Base-by-base conservation (phyloP, 371 early-diverging fungal species). In the Dichotomocladium elegans region DNA sequence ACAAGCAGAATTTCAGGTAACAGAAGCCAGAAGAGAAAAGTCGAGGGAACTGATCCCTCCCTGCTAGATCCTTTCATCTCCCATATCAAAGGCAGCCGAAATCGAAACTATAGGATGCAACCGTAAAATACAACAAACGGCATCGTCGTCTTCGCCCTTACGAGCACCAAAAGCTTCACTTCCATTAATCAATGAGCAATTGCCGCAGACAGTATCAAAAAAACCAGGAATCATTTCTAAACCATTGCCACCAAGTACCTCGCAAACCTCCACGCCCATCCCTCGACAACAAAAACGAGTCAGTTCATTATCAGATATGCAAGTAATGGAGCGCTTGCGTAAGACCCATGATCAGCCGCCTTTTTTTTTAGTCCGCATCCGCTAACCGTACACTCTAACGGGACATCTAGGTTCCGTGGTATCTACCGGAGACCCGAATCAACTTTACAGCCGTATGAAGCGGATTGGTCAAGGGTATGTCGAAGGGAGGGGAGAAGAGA, bases 391-490 rank as follows among this genome's bases (percentile, higher is more conserved):
- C 10, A 25, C 25, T 25, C 24, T 82, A 83, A 48, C 81, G 78
- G 31, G 68, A 88, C 40, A 72, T 92, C 58, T 49, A 57, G 62
- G 66, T 14, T 60, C 79, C 24, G 83, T 95, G 24, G 95, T 94
- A n/a, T 86, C 94, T 21, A 72, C 78, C 21, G 92, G 88, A 10
- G 95, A 98, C 64, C 96, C 97, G 25, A 86, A 84, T 46, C 70
- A 70, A 5, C 68, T 90, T 40, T 98, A 96, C 77, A 80, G 85
- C 63, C 92, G 93, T 60, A 74, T 91, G 55, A 91, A 93, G 71
- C 90, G 95, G 63, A 89, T 98, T 53, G 98, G 98, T 10, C 96
- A 98, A 82, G 98, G 95, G 88, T 89, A 81, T 65, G 70, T 49
- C 34, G n/a, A n/a, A n/a, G n/a, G n/a, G n/a, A n/a, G n/a, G n/a